Evolutionary conservation across 2,329 filamentous ascomycete species (phyloP), one percentile per base, ranked within the genome.

Genomic region (Paraconiothyrium sp.): DNA sequence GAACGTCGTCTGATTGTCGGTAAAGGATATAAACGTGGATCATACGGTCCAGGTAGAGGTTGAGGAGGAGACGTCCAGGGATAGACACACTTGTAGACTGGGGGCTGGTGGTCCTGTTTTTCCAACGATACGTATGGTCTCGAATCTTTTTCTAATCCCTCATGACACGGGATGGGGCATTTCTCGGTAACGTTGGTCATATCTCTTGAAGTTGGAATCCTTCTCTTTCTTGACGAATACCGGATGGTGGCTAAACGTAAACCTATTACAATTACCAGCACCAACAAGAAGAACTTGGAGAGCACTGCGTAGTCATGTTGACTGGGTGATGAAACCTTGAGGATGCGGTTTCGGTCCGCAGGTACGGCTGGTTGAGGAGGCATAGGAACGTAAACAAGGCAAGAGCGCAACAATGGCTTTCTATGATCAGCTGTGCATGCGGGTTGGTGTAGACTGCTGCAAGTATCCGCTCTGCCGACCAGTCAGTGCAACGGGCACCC

Each of bases 41-140:
- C 74, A 51, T 77, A 77, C 32, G 76, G 76, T 27, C 75, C 75
- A 50, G 76, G 76, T 13, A 78, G 62, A 48, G 59, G 60, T 65
- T 73, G 68, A 24, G 75, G 75, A 14, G 74, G 72, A 27, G 65
- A 61, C 20, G 62, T 69, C 76, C 76, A 78, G 37, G 76, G 76
- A 58, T 76, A 72, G n/a, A 75, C 65, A 7, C 74, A 70, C 14
- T 59, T 61, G 49, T 68, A 66, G 11, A 60, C 57, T 7, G 71
- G 63, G 47, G 66, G 59, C 10, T 61, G 60, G 10, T 68, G 65
- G 56, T 66, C 64, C 27, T 57, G 58, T 54, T 27, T 37, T 57
- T 44, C 27, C 54, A 54, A 37, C 58, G n/a, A 41, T 49, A n/a
- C 16, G 59, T 54, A 24, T 50, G 60, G 59, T 66, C 57, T 56